Evolutionary conservation across 1,284 basidiomycete species (phyloP), one percentile per base, ranked within the genome.

Genomic region (Apiotrichum brassicae): DNA sequence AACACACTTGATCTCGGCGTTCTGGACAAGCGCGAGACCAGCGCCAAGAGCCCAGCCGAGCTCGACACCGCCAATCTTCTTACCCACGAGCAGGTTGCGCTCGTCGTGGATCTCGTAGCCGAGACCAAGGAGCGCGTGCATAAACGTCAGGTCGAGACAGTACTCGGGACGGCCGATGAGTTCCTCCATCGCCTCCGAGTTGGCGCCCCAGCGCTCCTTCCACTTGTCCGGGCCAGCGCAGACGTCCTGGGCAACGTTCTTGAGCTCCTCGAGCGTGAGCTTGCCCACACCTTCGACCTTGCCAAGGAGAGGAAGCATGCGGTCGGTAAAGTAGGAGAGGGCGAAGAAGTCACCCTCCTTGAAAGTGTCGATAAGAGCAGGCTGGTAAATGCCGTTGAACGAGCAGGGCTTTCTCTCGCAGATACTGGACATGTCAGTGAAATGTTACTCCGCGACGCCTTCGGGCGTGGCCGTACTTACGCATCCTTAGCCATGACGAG

Each of bases 311-410:
- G 92, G 94, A 34, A 79, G 75, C 54, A 95, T 78, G 34, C 95
- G 87, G 77, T 97, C 94, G 76, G 91, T 95, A 75, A 98, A 97
- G 79, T 97, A 98, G 24, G 93, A 97, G 1, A 97, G 79, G 9
- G 93, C 81, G 24, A 92, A 80, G 58, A 91, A 79, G 64, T 83
- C 83, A 56, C 87, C 87, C 19, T 76, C 71, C 4, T 82, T 79
- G 81, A 97, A 97, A 6, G 88, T 86, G 58, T 94, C 86, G 58
- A 88, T 78, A 24, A 97, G 78, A n/a, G 86, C 86, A 1, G 94
- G 95, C 71, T 97, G 94, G 76, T 98, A 97, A 24, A 97, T 90
- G 32, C 94, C 94, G 61, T 90, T 86, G 76, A 98, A 98, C 2
- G 93, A 91, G 72, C 94, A 98, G 0, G 92, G 92, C 69, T 87